Conservation (phyloP, 1,284 basidiomycete species). For the Ustilago shanxiensis region DNA sequence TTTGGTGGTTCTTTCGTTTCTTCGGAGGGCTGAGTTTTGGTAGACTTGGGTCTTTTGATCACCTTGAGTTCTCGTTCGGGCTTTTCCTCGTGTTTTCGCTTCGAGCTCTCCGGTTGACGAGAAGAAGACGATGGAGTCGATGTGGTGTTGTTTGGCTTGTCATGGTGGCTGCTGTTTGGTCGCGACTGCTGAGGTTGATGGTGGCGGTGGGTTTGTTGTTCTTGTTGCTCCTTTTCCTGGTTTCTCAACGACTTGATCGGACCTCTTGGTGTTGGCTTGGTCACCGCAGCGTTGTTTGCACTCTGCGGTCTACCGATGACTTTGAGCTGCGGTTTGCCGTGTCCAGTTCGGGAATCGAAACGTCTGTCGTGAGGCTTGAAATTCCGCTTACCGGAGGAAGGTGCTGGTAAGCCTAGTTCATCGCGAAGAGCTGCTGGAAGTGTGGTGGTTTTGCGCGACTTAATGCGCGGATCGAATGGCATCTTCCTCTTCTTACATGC, state of each 20-base stretch:
- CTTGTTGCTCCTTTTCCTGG: constrained; percentile 41
- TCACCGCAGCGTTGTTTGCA: constrained; percentile 19
- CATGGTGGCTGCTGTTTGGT: background rate
- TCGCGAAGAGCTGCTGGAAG: constrained; percentile 63
- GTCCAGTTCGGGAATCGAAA: constrained; percentile 2
- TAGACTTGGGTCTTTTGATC: constrained; percentile 36
- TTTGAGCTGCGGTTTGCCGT: constrained; percentile 31
- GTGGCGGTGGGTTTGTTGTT: constrained; percentile 12
- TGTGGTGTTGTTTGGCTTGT: background rate
- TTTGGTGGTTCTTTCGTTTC: constrained; percentile 6
- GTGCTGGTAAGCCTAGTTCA: constrained; percentile 63
- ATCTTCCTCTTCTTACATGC: constrained; percentile 8
- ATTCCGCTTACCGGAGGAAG: constrained; percentile 16
- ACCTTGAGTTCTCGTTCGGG: constrained; percentile 25
- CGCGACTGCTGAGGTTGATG: constrained; percentile 11
- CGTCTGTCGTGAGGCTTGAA: constrained; percentile 31
- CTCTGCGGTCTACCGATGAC: constrained; percentile 31
- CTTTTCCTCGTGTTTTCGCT: constrained; percentile 26
- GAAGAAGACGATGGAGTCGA: background rate
- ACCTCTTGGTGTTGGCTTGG: constrained; percentile 20
- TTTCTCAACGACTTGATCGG: constrained; percentile 47
- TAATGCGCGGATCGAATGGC: constrained; percentile 46
- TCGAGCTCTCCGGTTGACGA: background rate
- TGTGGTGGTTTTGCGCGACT: constrained; percentile 54
- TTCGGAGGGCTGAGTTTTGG: background rate